Evolutionary conservation across 148 eudicot genomes (phyloP).

Genomic region (Vaccinium myrtillus): DNA sequence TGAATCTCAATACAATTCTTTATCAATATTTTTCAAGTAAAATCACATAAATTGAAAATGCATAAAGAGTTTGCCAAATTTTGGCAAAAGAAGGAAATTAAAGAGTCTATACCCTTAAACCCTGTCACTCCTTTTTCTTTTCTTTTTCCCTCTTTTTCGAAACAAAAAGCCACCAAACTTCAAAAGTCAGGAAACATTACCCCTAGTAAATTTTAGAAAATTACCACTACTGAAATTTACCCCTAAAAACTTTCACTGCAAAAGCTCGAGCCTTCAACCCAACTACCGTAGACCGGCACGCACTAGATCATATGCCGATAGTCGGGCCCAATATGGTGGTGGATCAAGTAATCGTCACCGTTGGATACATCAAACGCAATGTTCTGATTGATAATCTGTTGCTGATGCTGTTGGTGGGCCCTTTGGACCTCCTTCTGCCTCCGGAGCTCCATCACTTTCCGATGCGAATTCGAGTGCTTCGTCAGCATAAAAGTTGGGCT

Average conservation of each 20-base stretch:
- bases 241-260: not conserved
- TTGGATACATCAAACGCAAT: constrained; percentile 50
- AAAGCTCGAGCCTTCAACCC: not conserved
- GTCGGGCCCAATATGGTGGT: constrained; percentile 72
- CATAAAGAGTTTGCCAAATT: not conserved
- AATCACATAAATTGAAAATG: not conserved
- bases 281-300: not conserved
- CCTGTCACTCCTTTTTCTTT: not conserved
- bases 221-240: not conserved
- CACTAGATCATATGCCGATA: constrained; percentile 57
- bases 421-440: constrained; percentile 77
- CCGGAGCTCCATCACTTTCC: constrained; percentile 86
- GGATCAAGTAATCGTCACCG: constrained; percentile 77
- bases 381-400: constrained; percentile 29
- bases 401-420: constrained; percentile 42
- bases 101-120: not conserved
- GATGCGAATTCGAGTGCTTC: constrained; percentile 88
- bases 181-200: constrained; percentile 16
- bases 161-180: constrained; percentile 29
- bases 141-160: not conserved
- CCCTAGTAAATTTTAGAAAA: not conserved
- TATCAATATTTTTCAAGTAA: not conserved
- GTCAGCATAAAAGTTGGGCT: constrained; percentile 84
- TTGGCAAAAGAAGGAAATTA: not conserved
- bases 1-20: no score